Evolutionary conservation across 106 monocot species (phyloP), one percentile per base, ranked within the genome.

Genomic region (Dendrobium catenatum): DNA sequence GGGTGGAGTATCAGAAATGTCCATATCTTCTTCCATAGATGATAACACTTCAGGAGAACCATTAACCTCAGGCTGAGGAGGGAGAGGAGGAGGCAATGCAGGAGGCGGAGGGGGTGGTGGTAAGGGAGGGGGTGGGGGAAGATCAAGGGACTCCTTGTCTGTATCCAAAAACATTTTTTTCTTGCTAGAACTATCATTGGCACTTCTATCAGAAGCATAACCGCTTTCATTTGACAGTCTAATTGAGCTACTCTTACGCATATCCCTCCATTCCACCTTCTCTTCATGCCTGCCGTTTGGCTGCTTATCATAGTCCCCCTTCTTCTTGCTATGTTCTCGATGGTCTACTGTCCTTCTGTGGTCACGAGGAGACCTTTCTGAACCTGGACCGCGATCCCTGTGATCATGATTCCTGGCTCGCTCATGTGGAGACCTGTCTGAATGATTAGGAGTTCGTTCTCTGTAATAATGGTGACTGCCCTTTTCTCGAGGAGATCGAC

Each of bases 1-100:
- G 1, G 99, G 99, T 70, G 99, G 99, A 37, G 99, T 99, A 81
- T 95, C 91, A 61, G 93, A 99, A 78, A 99, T 99, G 80, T 99
- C 99, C 99, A 99, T 99, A 85, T 99, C 99, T 83, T 99, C 99
- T 79, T 95, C 95, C 99, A 99, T 99, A 31, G 90, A 95, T 40
- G 87, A 72, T 42, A 68, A 67, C 44, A 86, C 83, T 82, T 94
- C 94, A 82, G 79, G n/a, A 51, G 54, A 64, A 37, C 79, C 86
- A 82, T 83, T 87, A 74, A 47, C 27, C 42, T 84, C 67, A 59
- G 83, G 73, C 27, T 83, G 87, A 26, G 85, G 80, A 75, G 85
- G 93, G 79, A 75, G 78, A 27, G 86, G 85, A 73, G 83, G 82
- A 33, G 83, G 87, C 48, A 80, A 79, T 68, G 80, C 77, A 26